Evolutionary conservation across 148 eudicot genomes (phyloP), one percentile per base, ranked within the genome.

Genomic region (Salicornia ramosissima): DNA sequence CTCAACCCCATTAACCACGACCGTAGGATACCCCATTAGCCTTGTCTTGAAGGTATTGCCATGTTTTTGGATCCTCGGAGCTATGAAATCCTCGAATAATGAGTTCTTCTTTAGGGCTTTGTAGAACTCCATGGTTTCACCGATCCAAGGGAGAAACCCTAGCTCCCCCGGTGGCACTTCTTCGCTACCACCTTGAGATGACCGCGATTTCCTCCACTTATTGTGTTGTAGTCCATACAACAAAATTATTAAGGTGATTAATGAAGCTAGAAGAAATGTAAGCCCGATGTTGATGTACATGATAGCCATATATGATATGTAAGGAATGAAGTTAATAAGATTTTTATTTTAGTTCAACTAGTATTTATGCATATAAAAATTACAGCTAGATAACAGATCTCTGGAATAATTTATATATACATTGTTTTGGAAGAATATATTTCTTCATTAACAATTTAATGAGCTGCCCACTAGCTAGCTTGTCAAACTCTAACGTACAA

Each of bases 91-190:
- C 52, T 89, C 89, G 55, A 77, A 87, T 28, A 91, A 26, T 25
- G 67, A 75, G 78, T 87, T 89, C n/a, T 76, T 84, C 45, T 63
- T 79, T 29, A 84, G 88, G 15, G 95, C 83, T 80, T 67, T 81
- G 78, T 70, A 84, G 69, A 88, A 91, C 26, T 79, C 82, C 70
- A 87, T 46, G 16, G 95, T 91, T 71, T 91, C 97, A 0, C 92
- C 97, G 0, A 91, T 78, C 85, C 86, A 91, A 6, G 90, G 90
- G 25, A 85, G 90, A 24, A 85, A 67, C 26, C 97, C 92, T 85
- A 86, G 74, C 0, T 83, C 46, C 13, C 97, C 96, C 15, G 90
- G 92, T 21, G 97, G 96, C 6, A 49, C 31, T 0, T 26, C 29
- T 45, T 71, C 51, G 6, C n/a, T 10, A 8, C 22, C 26, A 11